Evolutionary conservation across 2,329 filamentous ascomycete genomes (phyloP), one percentile per base, ranked within the genome.

Genomic region (Cordyceps javanica): DNA sequence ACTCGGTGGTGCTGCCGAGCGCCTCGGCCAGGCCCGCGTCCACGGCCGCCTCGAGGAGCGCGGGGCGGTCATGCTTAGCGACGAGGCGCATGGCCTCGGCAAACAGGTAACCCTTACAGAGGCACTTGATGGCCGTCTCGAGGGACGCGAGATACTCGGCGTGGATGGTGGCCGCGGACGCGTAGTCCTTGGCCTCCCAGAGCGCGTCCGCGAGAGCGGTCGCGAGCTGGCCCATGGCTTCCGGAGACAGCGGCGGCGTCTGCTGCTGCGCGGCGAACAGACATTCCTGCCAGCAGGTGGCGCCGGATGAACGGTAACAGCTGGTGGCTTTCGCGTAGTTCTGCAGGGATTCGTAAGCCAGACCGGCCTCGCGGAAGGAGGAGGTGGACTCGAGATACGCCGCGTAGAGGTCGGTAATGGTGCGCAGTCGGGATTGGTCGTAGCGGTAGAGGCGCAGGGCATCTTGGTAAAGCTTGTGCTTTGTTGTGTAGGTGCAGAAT

Each of bases 61-160:
- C 76, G 0, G 82, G 73, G 16, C 83, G 80, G 2, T 75, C 73
- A 60, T 83, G 81, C 3, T 87, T 78, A 5, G 82, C 81, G 36
- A 89, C 80, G 25, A 95, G 77, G 34, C 92, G 90, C 64, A 92
- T 85, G n/a, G 94, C 94, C 65, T 96, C 90, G 50, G 88, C 83
- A 70, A 97, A 99, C 65, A 86, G 83, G 66, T 91, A 91, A 51
- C 89, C 93, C 68, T 88, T 90, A 79, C 94, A 97, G 54, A 96
- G 83, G 34, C 87, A 84, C n/a, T 81, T 82, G 50, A 90, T 82
- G 14, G 91, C 90, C 3, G 77, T 77, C 44, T 87, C 80, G 57
- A 91, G 73, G 42, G 93, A 89, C 58, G 78, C 73, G 34, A 97
- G 85, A 70, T 97, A 89, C 57, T 97, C 91, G 6, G 88, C 76